Evolutionary conservation across 2,329 filamentous ascomycete species (phyloP), one percentile per base, ranked within the genome.

Genomic region (Scortechinia acanthostroma): DNA sequence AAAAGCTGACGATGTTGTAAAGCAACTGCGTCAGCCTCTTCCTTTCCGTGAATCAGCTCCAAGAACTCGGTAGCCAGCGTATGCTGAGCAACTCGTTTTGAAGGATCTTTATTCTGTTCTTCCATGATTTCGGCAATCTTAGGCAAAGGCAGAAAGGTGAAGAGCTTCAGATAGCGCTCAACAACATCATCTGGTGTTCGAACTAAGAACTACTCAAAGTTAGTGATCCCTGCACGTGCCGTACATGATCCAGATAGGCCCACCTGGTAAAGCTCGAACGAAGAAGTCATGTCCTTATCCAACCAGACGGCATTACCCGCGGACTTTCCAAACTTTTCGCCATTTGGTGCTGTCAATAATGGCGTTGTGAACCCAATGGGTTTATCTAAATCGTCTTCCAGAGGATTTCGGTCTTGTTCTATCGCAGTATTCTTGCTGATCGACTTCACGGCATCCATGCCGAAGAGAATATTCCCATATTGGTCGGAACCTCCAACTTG

Each of bases 291-390:
- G 40, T 73, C 67, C 43, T 67, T 62, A 52, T 83, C 77, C 1
- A 86, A 67, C 81, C 81, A 86, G 37, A 86, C 65, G 2, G 80
- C 80, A 57, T 85, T 86, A 3, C 80, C 80, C 16, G 79, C 79
- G 42, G 78, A 83, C 56, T 86, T 86, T 20, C 82, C 81, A 53
- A 86, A 78, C 54, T 86, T 86, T 53, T 80, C 76, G 10, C 82
- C 82, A 6, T 76, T 74, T 2, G 78, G 58, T 2, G 78, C 79
- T 0, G 79, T 83, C 42, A 86, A 63, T 3, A 86, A 65, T 1
- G 81, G 82, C 2, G 80, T 80, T 0, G 81, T 85, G 42, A 86
- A 67, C 2, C 81, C 81, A 55, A 79, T 77, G 0, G 80, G 77
- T 28, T 58, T 10, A 17, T 40, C 35, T 48, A 30, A 42, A 14